phyloP scores from a whole-genome alignment of 306 rosid species.

The Quercus bicolor region DNA sequence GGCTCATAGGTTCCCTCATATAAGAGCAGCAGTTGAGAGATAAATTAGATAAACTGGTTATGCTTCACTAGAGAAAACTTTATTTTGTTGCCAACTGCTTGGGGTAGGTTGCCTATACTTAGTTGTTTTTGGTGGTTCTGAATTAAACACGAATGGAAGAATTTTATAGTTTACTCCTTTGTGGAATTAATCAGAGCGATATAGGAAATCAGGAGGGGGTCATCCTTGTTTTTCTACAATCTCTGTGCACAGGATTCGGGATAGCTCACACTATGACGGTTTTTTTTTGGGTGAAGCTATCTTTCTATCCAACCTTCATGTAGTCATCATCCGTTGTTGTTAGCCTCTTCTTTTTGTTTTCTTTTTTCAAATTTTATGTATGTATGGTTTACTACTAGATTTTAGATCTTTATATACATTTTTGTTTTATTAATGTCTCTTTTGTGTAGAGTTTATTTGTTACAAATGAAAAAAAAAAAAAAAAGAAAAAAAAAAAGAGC shows the following conservation, averaged over 20 bases:
- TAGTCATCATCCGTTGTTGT: background rate
- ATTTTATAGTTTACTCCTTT: background rate
- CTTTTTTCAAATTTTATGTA: background rate
- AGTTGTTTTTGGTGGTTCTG: background rate
- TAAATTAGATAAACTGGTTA: background rate
- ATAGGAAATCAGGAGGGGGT: background rate
- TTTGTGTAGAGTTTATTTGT: background rate
- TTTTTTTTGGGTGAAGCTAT: background rate
- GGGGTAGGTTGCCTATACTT: background rate
- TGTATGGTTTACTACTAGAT: background rate
- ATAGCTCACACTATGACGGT: background rate
- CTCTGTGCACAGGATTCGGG: background rate
- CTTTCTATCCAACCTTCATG: background rate
- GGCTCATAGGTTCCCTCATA: slow-evolving; percentile 61
- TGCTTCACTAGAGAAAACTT: background rate
- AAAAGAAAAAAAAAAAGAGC: background rate
- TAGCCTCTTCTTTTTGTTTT: background rate
- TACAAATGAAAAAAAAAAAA: background rate
- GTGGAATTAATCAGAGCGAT: background rate
- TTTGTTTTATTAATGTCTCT: background rate
- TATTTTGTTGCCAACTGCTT: background rate
- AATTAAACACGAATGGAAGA: background rate
- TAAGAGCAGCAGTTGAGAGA: slow-evolving; percentile 46
- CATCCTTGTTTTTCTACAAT: background rate
- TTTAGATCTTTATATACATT: background rate